Percentiles rank a stretch among this genome's conserved stretches.
These are phyloP conservation scores for Somion occarium DNA, from an alignment of 1,284 basidiomycete species.

Conservation along the genomic window DNA sequence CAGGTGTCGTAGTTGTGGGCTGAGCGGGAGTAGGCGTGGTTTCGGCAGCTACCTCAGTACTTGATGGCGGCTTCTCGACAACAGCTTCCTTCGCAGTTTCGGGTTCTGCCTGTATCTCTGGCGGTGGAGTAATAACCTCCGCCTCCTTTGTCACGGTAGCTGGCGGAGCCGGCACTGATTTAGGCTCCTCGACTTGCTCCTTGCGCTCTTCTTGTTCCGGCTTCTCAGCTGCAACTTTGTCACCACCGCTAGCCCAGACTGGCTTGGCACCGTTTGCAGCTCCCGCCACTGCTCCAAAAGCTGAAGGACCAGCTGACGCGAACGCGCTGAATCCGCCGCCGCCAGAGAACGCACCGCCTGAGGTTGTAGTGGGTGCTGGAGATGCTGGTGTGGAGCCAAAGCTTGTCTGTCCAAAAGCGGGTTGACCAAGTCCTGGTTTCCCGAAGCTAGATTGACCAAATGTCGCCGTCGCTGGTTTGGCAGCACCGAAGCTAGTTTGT, in stretches of 20 bases:
- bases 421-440: constrained; percentile 19
- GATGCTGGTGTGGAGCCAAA: constrained; percentile 1
- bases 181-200: not conserved
- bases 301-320: constrained; percentile 24
- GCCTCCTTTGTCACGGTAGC: too few species aligned
- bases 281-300: constrained; percentile 22
- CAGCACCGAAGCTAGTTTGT: constrained; percentile 21
- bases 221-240: constrained; percentile 2
- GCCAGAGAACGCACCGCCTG: constrained; percentile 6
- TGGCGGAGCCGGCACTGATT: too few species aligned
- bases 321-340: constrained; percentile 25
- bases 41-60: not conserved
- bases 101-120: not conserved
- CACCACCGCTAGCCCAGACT: constrained; percentile 16
- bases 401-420: constrained; percentile 5
- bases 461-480: constrained; percentile 15
- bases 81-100: too few species aligned
- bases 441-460: constrained; percentile 33
- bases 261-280: constrained; percentile 17
- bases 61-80: not conserved
- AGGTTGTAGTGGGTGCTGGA: constrained; percentile 23
- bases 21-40: constrained; percentile 7
- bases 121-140: not conserved
- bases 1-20: constrained; percentile 7
- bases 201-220: not conserved